Conservation (phyloP, 148 eudicot species). For the Silene conica region DNA sequence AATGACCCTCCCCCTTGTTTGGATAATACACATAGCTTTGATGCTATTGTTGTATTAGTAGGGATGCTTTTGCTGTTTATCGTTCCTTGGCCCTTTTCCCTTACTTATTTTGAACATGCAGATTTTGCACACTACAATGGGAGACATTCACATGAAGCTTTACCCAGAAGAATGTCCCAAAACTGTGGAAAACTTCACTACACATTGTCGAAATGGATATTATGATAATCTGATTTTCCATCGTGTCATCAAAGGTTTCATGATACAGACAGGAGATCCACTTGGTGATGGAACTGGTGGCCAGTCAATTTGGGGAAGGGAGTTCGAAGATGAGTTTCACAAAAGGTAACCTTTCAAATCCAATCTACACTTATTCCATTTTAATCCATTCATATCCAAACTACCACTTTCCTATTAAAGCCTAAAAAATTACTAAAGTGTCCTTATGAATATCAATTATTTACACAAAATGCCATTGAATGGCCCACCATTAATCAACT, state of each 20-base stretch:
- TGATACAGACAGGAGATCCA: constrained; percentile 99
- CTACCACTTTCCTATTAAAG: no score
- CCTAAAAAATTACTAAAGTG: no score
- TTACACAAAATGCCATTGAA: no score
- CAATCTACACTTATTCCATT: no score
- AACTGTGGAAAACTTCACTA: constrained; percentile 98
- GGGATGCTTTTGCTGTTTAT: constrained; percentile 1
- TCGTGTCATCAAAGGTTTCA: constrained; percentile 94
- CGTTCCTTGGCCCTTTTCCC: background rate
- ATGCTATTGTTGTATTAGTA: background rate
- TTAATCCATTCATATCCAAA: no score
- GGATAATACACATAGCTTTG: background rate
- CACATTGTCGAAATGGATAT: constrained; percentile 96
- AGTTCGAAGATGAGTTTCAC: constrained; percentile 97
- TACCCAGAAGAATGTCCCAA: constrained; percentile 99
- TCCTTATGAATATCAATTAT: no score
- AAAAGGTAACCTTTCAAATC: constrained; percentile 94
- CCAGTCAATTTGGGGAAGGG: constrained; percentile 99
- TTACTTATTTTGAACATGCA: constrained; percentile 24
- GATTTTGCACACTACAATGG: constrained; percentile 92
- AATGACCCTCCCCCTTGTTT: background rate
- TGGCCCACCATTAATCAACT: no score
- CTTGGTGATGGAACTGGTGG: constrained; percentile 99
- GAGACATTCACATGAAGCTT: constrained; percentile 92
- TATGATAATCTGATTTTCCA: constrained; percentile 97